Base-by-base conservation (phyloP, 2,329 filamentous ascomycete species). In the Reticulascus tulasneorum region DNA sequence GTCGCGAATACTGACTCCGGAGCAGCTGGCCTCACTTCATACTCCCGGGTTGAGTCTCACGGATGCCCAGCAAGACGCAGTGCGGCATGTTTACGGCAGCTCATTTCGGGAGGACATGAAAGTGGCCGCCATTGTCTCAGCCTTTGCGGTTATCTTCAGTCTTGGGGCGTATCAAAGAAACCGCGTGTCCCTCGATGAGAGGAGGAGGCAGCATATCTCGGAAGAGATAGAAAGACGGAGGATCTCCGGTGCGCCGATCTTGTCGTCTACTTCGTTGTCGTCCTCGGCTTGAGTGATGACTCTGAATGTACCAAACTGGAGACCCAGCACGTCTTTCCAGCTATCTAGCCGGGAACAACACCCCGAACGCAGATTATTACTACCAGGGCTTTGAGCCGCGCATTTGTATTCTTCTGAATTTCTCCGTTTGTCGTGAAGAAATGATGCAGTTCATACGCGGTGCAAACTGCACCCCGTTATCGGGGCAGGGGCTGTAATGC, bases 101-200 rank as follows among this genome's bases (percentile, higher is more conserved):
- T 63, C 71, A 3, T 73, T 74, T 44, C 58, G 47, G 6, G 46
- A 58, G 32, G 66, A 69, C 31, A 74, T 76, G 71, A 55, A 57
- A 29, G 58, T 69, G n/a, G 66, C 62, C 24, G 56, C 62, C 2
- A 59, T 58, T 3, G 47, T 75, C 11, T 56, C 66, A 9, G 65
- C 55, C 4, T 42, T 59, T 8, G 67, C 59, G 3, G 44, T 70
- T 11, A 12, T 75, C 4, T 45, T 60, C 3, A 59, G 67, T 1
- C 33, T 66, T 12, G 61, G 62, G 1, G 60, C 62, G 1, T 71
- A 61, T 37, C 59, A 57, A 7, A 56, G 55, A 13, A 47, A 55
- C 13, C 52, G 59, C 10, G 27, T 50, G 9, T 47, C 53, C 2
- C 28, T 60, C 9, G 35, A 35, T 18, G 57, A 60, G 33, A 51